Conservation (phyloP, 257 asterid species). For the Forsythia viridissima region DNA sequence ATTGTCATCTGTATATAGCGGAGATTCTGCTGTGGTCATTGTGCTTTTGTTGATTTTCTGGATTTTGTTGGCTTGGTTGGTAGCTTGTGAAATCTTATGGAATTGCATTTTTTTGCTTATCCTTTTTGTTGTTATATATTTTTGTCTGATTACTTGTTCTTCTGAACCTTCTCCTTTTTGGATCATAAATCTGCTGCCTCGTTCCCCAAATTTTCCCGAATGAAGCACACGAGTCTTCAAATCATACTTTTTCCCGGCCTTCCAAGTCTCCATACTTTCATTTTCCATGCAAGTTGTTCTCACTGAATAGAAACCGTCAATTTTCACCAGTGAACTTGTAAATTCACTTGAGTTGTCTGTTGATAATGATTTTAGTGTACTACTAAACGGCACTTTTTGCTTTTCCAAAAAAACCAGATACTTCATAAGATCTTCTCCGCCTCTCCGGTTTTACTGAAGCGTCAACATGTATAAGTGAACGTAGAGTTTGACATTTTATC, state of each 20-base stretch:
- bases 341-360: neutral
- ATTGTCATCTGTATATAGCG: neutral
- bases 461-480: too few species aligned
- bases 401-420: neutral
- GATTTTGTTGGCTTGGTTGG: slow-evolving; percentile 14
- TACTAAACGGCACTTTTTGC: neutral
- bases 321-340: neutral
- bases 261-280: neutral
- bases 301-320: neutral
- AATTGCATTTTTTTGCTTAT: slow-evolving; percentile 35
- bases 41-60: slow-evolving; percentile 6
- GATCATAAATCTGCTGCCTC: neutral
- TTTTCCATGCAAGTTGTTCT: neutral
- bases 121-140: slow-evolving; percentile 23
- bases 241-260: neutral
- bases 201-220: neutral
- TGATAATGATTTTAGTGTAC: neutral
- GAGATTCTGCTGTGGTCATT: slow-evolving; percentile 9
- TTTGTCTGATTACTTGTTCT: slow-evolving; percentile 30
- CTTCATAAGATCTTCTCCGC: neutral
- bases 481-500: too few species aligned
- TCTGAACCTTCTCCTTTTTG: slow-evolving; percentile 27
- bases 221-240: neutral
- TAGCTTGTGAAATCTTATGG: slow-evolving; percentile 31
- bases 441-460: neutral